Evolutionary conservation across 148 eudicot genomes (phyloP), one percentile per base, ranked within the genome.

Genomic region (Camellia sinensis): DNA sequence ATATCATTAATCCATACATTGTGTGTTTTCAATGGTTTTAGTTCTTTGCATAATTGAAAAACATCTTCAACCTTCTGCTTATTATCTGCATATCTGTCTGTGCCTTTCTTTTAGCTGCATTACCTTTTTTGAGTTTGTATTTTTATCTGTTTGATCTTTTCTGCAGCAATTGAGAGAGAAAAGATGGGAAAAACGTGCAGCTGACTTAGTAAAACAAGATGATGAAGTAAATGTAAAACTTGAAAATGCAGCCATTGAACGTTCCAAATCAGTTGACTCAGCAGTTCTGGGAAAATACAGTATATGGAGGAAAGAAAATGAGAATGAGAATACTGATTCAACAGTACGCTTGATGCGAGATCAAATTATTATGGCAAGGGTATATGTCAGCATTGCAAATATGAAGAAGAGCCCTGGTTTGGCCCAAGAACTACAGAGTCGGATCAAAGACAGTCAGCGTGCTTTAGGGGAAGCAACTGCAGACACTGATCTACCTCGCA

Each of bases 361-460:
- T 85, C 99, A 97, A 83, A 88, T 91, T 54, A 97, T 97, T 79
- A 97, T 92, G 97, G 98, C 97, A n/a, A 92, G 91, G 83, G 97
- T 94, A 40, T 97, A 92, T 82, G 62, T 89, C 73, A 87, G 98
- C 85, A 81, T 97, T 86, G 99, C 98, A 64, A 89, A 84, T 81
- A 83, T 88, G 90, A 97, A 92, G 78, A 92, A 86, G 63, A 92
- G 89, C 87, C 85, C 70, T 70, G 92, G 84, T 75, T 85, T 97
- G 90, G 86, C 87, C 79, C 90, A 85, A 76, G 98, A 97, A 79
- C 87, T 97, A 80, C 97, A 97, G 78, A 85, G 63, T 67, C 87
- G 87, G 75, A 88, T 97, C 50, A 97, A 92, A 85, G 99, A 97
- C 87, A 91, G 97, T 80, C 99, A 92, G 76, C 99, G 92, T 81